Conservation (phyloP, 2,329 filamentous ascomycete genomes). For the Trichoderma citrinoviride region DNA sequence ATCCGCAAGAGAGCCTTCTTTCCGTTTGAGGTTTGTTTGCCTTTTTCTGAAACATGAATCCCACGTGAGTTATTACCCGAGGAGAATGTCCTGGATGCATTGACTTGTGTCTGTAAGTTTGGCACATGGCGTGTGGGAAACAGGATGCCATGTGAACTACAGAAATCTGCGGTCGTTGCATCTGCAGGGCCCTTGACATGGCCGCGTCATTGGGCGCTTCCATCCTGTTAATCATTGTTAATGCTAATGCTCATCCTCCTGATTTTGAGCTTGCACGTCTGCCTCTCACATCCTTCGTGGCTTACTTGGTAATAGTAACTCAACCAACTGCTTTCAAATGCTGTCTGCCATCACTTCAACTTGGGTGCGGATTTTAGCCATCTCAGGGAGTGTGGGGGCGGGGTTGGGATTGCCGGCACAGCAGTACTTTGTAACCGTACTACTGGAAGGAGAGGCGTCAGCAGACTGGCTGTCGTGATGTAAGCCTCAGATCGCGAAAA, state of each 20-base stretch:
- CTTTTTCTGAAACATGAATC: not conserved
- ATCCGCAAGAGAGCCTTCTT: not conserved
- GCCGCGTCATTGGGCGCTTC: not conserved
- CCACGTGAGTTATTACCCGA: not conserved
- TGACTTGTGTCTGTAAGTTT: too few relatives aligned
- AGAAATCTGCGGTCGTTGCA: not conserved
- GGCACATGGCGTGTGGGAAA: not conserved
- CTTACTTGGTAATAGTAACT: not conserved
- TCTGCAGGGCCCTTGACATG: not conserved
- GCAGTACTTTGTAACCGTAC: not conserved
- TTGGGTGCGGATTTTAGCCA: constrained; percentile 1
- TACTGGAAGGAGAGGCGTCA: not conserved
- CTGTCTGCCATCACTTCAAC: not conserved
- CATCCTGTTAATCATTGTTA: not conserved
- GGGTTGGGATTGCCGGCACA: constrained; percentile 6
- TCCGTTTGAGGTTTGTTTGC: not conserved
- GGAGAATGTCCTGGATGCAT: not conserved
- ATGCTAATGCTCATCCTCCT: not conserved
- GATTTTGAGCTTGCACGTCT: too few relatives aligned
- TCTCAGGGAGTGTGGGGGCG: constrained; percentile 10
- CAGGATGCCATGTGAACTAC: not conserved
- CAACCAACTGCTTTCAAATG: not conserved
- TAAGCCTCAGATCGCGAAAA: constrained; percentile 10
- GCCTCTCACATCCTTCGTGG: not conserved
- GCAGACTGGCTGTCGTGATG: constrained; percentile 16